Evolutionary conservation across 2,329 filamentous ascomycete species (phyloP), one percentile per base, ranked within the genome.

Genomic region (Monilinia polystroma): DNA sequence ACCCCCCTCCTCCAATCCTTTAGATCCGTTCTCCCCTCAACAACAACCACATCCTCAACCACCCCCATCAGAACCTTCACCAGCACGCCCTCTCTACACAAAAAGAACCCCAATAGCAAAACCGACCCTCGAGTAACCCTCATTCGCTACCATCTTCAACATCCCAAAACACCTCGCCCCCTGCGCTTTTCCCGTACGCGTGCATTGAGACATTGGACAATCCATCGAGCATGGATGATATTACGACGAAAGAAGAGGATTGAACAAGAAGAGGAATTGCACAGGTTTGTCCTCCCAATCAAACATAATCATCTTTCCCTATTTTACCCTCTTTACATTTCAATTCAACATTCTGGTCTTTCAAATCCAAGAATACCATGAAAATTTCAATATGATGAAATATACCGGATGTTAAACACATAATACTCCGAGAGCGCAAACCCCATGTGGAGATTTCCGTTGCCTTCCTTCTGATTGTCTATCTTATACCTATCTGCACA

Each of bases 191-290:
- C 87, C 52, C 92, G 94, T 73, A 90, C 90, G 79, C 89, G 95
- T 66, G 86, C 88, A 79, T 87, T 99, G 71, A 91, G 95, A 57
- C 95, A 99, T 83, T 99, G 95, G 95, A 98, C 95, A 63, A 98
- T 99, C 79, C 93, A 98, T 83, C 93, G 95, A 73, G 94, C 94
- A 29, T 98, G 93, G 92, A 84, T 91, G 74, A 83, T 98, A 41
- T 90, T 90, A 80, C 87, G 89, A 74, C 85, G 88, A 72, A 85
- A 90, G 76, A 84, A 88, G 74, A 87, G 88, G 59, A 82, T 85
- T 70, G 80, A 81, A 47, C 84, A 87, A 63, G 84, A 91, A 76
- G 80, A 83, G 65, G 91, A 93, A 77, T 84, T 97, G 57, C 87
- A 92, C 80, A 84, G 91, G 53, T 87, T 87, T 63, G 68, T 70